Evolutionary conservation across 169 alveolate species (phyloP), one percentile per base, ranked within the genome.

Genomic region (Perkinsus olseni): DNA sequence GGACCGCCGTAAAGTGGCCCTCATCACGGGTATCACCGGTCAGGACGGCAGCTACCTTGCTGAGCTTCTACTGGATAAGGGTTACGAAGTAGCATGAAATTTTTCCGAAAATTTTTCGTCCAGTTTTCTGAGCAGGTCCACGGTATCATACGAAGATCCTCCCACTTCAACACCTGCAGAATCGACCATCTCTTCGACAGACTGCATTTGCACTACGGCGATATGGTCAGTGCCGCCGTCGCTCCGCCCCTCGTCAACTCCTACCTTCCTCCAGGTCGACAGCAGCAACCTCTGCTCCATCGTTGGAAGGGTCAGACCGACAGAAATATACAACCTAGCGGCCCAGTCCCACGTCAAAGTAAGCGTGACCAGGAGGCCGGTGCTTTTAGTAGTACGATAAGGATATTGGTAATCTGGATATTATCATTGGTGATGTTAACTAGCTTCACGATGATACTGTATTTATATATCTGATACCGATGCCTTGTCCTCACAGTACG

Each of bases 1-100:
- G 50, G 50, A 40, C 21, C 3, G 11, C 50, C 50, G 50, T 3
- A 51, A 38, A 28, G 94, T 95, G 40, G 97, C 97, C 0, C 92
- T 96, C 38, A 96, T 97, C 34, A 96, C 97, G 31, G 98, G 98
- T 28, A 96, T 96, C 40, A 96, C 98, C 0, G 98, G 98, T 38
- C 97, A 97, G 92, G 98, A 97, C 74, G 98, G 98, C 74, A 94
- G 95, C 92, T 97, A 96, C 94, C 93, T 97, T 91, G 95, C 97
- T 20, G 98, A 97, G 93, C 92, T 96, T 31, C 94, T 97, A n/a
- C 94, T 97, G 92, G 96, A 95, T 36, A 96, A 96, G 93, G 97
- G 96, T 48, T 97, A 96, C 92, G 94, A 92, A 3, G 97, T 97
- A 10, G 94, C 94, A 38, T 28, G 31, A 20, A 38, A 24, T 34